Base-by-base conservation (phyloP, 192 early-diverging fungal species). In the Entophlyctis helioformis region DNA sequence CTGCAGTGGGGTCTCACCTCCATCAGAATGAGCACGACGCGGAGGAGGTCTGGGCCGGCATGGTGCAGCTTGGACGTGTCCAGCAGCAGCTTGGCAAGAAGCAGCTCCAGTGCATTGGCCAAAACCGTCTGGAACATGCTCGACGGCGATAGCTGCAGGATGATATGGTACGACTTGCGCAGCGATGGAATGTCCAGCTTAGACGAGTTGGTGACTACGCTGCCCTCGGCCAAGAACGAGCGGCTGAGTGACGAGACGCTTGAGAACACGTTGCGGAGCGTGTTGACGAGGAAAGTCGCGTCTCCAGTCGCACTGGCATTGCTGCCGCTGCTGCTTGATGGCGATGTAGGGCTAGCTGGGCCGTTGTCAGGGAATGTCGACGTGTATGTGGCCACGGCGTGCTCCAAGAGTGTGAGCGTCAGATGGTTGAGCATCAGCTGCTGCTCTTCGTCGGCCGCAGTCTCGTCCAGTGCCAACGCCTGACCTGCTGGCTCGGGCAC, bases 51-150 rank as follows among this genome's bases (percentile, higher is more conserved):
- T n/a, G 60, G 55, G 7, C 46, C 42, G 16, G 55, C 46, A 11
- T 42, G 38, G 16, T 63, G 60, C 33, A 70, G 60, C 44, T 20
- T 52, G 42, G 19, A 41, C 16, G 51, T 3, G 40, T 72, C 71
- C 40, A 71, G 42, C 12, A 65, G 56, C 29, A 82, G 46, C 20
- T 59, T 47, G 16, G 80, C 69, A 20, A 80, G 50, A 1, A 76
- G 44, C 18, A 72, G 54, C 48, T 82, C 80, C 4, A 82, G 53
- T 0, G 71, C 67, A 40, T 70, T 70, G 35, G 66, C 57, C 10
- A 82, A 50, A 3, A 60, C 53, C 16, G 39, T 49, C 15, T 53
- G 26, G 52, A 70, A 71, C 2, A 57, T 51, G 5, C 65, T 54
- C 23, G 42, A 36, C 6, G 65, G 65, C 21, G 49, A 76, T n/a